phyloP scores from a whole-genome alignment of 805 yeast genomes.

The Candida mattraensis region DNA sequence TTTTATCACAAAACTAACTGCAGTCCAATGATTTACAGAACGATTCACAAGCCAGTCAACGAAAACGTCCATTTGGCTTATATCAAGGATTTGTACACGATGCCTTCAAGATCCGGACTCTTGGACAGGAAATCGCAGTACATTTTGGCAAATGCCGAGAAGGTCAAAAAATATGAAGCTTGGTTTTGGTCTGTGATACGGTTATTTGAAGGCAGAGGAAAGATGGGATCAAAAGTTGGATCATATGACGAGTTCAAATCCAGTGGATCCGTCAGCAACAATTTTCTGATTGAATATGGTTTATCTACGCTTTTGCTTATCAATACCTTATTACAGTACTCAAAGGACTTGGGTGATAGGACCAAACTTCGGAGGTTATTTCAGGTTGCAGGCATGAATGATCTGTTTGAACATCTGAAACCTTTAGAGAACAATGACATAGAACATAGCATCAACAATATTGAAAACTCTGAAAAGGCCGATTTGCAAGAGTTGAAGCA shows the following conservation, averaged over 20 bases:
- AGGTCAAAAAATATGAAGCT: constrained; percentile 31
- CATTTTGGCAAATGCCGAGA: constrained; percentile 25
- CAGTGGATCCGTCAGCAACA: constrained; percentile 56
- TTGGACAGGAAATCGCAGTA: constrained; percentile 30
- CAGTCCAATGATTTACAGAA: constrained; percentile 21
- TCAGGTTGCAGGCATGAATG: constrained; percentile 40
- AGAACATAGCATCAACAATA: constrained; percentile 42
- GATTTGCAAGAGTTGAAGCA: constrained; percentile 44
- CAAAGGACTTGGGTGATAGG: constrained; percentile 37
- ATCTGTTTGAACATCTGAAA: constrained; percentile 36
- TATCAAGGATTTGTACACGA: constrained; percentile 26
- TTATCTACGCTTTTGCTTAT: constrained; percentile 50
- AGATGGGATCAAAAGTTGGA: constrained; percentile 87
- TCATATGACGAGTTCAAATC: constrained; percentile 79
- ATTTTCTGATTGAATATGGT: constrained; percentile 56
- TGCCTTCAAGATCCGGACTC: constrained; percentile 16
- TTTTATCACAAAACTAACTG: constrained; percentile 34
- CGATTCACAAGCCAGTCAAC: constrained; percentile 30
- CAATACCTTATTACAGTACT: constrained; percentile 46
- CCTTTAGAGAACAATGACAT: constrained; percentile 44
- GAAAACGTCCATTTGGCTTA: constrained; percentile 36
- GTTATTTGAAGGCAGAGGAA: constrained; percentile 66
- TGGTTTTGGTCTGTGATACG: constrained; percentile 35
- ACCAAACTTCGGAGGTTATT: constrained; percentile 49
- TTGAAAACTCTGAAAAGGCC: constrained; percentile 38